Base-by-base conservation (phyloP, 805 yeast genomes). In the Suhomyces tanzawaensis region DNA sequence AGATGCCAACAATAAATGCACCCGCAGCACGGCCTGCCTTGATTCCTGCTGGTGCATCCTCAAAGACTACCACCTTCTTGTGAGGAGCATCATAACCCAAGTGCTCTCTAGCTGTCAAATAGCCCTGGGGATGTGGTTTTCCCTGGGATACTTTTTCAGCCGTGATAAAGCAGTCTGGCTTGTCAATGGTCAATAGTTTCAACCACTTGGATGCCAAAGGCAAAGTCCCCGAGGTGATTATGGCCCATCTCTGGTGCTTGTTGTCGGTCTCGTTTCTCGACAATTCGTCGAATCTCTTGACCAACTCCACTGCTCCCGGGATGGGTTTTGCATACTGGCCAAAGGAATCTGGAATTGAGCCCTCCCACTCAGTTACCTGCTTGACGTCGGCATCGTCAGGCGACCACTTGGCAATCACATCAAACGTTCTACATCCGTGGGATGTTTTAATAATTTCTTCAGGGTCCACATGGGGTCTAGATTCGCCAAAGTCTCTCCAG, bases 21-120 rank as follows among this genome's bases (percentile, higher is more conserved):
- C 90, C 95, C 16, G 93, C 89, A 37, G 74, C 84, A 57, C 79
- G 77, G 55, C 95, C 95, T 24, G 95, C 91, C 51, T 75, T 64
- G 46, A 85, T 79, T 56, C 95, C 95, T 33, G 93, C 90, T 41
- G 89, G 90, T 29, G 95, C 95, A 58, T 86, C 95, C 66, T 86
- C 95, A 55, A 86, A 86, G 34, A 83, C 88, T 28, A 85, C 81
- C 37, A 66, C 71, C 51, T 66, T 66, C 47, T 63, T 57, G 33
- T 49, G 44, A 24, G 57, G 39, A 7, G 44, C 51, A 41, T 62
- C 62, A 49, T 66, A 68, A 18, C 74, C 72, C 48, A 72, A 61
- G 27, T 68, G 48, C 39, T 64, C 53, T 58, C 76, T 71, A 44
- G 86, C 87, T 54, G 67, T 59, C 45, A 75, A 67, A 69, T 86